phyloP scores from a whole-genome alignment of 345 rosid species.

The Jatropha curcas region DNA sequence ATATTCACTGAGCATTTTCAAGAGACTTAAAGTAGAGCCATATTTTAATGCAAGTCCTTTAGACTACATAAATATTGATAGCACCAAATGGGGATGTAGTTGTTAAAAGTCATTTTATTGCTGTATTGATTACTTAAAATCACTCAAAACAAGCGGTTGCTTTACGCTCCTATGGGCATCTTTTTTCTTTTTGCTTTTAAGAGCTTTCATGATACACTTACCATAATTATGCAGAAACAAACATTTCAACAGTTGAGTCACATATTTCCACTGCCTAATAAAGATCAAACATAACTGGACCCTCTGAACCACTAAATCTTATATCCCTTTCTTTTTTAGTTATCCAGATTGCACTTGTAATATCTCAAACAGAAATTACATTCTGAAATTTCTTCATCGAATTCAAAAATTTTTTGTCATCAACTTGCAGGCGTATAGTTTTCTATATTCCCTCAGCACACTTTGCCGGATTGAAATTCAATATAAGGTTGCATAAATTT shows the following conservation, averaged over 20 bases:
- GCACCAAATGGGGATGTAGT: conserved; percentile 17
- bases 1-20: background rate
- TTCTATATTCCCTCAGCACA: background rate
- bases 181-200: conserved; percentile 42
- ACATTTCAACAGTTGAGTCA: conserved; percentile 30
- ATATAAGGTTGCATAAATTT: no score
- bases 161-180: conserved; percentile 34
- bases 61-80: conserved; percentile 27
- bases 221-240: conserved; percentile 25
- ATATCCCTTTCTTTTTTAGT: background rate
- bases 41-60: conserved; percentile 35
- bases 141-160: conserved; percentile 19
- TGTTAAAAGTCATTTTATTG: conserved; percentile 41
- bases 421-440: background rate
- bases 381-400: conserved; percentile 12
- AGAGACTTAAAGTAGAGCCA: conserved; percentile 23
- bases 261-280: conserved; percentile 26
- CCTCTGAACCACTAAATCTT: conserved; percentile 23
- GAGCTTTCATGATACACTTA: conserved; percentile 42
- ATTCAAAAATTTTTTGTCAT: conserved; percentile 3
- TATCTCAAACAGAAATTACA: background rate
- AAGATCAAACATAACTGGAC: conserved; percentile 29
- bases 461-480: background rate
- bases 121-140: conserved; percentile 28
- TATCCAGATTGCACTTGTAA: conserved; percentile 4